phyloP scores from a whole-genome alignment of 257 asterid species.

The Agastache rugosa region DNA sequence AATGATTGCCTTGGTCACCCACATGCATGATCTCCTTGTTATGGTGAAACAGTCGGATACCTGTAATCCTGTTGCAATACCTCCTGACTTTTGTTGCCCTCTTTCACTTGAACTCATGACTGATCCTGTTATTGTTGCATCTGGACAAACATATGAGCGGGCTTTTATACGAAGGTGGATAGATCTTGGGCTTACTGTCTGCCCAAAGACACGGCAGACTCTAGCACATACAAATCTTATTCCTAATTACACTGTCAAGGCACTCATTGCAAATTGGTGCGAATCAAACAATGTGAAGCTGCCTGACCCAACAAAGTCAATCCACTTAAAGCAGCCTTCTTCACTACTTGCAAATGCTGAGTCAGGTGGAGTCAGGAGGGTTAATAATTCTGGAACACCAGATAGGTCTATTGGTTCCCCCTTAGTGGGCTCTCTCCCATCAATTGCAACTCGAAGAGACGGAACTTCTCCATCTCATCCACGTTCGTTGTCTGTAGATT shows the following conservation, averaged over 20 bases:
- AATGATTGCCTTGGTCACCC: constrained; percentile 69
- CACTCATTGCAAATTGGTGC: constrained; percentile 83
- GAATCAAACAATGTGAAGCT: constrained; percentile 72
- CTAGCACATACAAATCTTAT: constrained; percentile 77
- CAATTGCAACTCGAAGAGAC: constrained; percentile 46
- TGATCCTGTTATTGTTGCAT: constrained; percentile 90
- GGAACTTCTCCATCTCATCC: constrained; percentile 60
- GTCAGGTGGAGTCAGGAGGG: constrained; percentile 56
- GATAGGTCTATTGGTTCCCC: constrained; percentile 60
- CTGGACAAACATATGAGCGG: constrained; percentile 94
- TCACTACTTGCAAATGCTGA: constrained; percentile 61
- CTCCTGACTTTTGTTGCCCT: constrained; percentile 88
- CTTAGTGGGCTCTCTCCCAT: constrained; percentile 42
- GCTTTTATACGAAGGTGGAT: constrained; percentile 82
- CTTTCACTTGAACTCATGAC: constrained; percentile 91
- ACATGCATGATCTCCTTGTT: constrained; percentile 85
- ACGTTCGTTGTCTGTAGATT: constrained; percentile 64
- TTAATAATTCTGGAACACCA: constrained; percentile 49
- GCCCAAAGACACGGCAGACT: constrained; percentile 89
- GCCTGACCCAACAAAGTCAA: constrained; percentile 66
- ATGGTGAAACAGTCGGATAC: constrained; percentile 66
- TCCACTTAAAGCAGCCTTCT: constrained; percentile 64
- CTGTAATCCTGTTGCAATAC: constrained; percentile 70
- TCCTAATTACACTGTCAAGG: constrained; percentile 91
- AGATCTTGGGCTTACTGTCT: constrained; percentile 85